Percentiles rank a stretch among this genome's conserved stretches.
These are phyloP conservation scores for Triangularia verruculosa DNA, from an alignment of 2,329 filamentous ascomycete genomes.

Conservation along the genomic window DNA sequence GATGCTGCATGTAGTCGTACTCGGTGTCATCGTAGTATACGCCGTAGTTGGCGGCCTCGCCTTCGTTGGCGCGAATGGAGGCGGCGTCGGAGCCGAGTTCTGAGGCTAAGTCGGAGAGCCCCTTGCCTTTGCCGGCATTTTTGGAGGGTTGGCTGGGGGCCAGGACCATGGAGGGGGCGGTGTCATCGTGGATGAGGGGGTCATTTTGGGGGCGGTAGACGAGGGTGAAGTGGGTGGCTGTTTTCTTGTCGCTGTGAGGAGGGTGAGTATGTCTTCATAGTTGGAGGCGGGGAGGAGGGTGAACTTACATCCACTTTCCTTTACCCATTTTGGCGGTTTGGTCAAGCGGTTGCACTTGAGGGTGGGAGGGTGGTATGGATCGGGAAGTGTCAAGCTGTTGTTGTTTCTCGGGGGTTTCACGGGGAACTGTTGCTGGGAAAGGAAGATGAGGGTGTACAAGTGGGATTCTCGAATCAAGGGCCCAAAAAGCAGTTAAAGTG, in stretches of 20 bases:
- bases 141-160: slow-evolving; percentile 59
- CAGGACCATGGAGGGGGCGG: slow-evolving; percentile 86
- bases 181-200: slow-evolving; percentile 88
- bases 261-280: slow-evolving; percentile 7
- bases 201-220: slow-evolving; percentile 97
- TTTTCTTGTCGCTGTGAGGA: slow-evolving; percentile 71
- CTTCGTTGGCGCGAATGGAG: slow-evolving; percentile 80
- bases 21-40: slow-evolving; percentile 92
- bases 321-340: slow-evolving; percentile 61
- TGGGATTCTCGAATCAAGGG: slow-evolving; percentile 4
- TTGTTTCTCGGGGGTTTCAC: neutral
- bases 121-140: slow-evolving; percentile 50
- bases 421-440: neutral
- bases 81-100: slow-evolving; percentile 69
- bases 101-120: slow-evolving; percentile 69
- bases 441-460: neutral
- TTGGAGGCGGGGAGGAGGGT: neutral
- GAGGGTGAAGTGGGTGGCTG: slow-evolving; percentile 86
- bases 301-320: slow-evolving; percentile 67
- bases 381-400: slow-evolving; percentile 2
- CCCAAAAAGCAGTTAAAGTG: neutral
- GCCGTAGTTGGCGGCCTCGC: slow-evolving; percentile 90
- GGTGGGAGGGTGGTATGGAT: neutral
- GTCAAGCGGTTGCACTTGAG: neutral
- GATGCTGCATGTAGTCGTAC: slow-evolving; percentile 99